Base-by-base conservation (phyloP, 108 stramenopile genomes). In the Cylindrotheca closterium region DNA sequence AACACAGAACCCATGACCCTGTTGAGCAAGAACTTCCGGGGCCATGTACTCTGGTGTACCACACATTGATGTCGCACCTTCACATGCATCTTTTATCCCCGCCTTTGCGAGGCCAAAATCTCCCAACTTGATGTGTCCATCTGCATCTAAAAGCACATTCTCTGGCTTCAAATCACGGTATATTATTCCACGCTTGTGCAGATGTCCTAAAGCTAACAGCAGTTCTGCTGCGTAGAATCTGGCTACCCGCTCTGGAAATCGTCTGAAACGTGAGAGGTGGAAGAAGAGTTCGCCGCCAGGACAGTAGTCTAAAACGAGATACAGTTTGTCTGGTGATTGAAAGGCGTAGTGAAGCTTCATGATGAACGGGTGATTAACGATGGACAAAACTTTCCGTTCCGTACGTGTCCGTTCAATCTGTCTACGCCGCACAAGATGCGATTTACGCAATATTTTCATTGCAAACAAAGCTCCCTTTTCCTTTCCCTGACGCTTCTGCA, bases 11-110 rank as follows among this genome's bases (percentile, higher is more conserved):
- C 93, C 93, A 73, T 96, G 92, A 30, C 89, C 88, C 24, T 72
- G 63, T 51, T 86, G 86, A 29, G 75, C 71, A 30, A 98, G 46
- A 18, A 96, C 91, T 68, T 99, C 98, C 0, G 98, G 98, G 30
- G 96, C 95, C 92, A 99, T 97, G 80, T 98, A 99, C 62, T 99
- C 97, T 1, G 97, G 97, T 22, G 98, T 99, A 17, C 98, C 98
- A 74, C 98, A 99, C 74, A 97, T 93, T 25, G 88, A 89, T 22
- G 85, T 79, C 5, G 96, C 96, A 27, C 97, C 97, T 60, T 88
- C 81, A 32, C 77, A 87, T 2, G 93, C 85, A 78, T 91, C 87
- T 22, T 71, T 57, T 55, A 94, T 90, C 12, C 85, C 82, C 55
- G 80, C 83, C 74, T 94, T 94, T 31, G 92, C 91, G 32, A 96